Evolutionary conservation across 2,329 filamentous ascomycete species (phyloP).

Genomic region (Aspergillus ustus): DNA sequence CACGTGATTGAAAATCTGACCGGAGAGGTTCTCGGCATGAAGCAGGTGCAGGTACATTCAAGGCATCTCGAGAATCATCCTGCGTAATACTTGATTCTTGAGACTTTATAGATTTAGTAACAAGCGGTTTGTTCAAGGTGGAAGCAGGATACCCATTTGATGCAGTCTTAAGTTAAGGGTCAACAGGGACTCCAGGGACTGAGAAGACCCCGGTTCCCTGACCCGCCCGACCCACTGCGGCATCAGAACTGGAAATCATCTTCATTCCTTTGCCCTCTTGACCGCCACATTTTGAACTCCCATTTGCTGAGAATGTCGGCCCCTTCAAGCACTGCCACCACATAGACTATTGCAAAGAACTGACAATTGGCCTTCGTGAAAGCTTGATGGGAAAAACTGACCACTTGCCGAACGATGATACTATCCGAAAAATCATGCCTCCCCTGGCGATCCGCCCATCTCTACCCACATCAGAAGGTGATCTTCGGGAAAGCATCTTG

Average conservation of each 20-base stretch:
- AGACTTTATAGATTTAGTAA: too few relatives aligned
- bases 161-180: not conserved
- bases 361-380: not conserved
- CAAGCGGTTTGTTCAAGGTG: not conserved
- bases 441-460: slow-evolving; percentile 20
- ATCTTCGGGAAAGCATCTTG: slow-evolving; percentile 17
- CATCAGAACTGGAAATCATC: slow-evolving; percentile 17
- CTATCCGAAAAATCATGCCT: slow-evolving; percentile 1
- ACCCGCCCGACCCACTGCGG: slow-evolving; percentile 18
- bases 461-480: slow-evolving; percentile 9
- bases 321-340: not conserved
- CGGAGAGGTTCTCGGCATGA: not conserved
- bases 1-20: not conserved
- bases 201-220: slow-evolving; percentile 13
- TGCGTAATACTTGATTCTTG: not conserved
- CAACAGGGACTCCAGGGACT: slow-evolving; percentile 15
- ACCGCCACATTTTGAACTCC: not conserved
- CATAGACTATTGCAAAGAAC: too few relatives aligned
- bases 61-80: not conserved
- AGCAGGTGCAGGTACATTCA: not conserved
- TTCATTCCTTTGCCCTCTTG: slow-evolving; percentile 17
- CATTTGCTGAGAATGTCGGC: not conserved
- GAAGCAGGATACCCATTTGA: not conserved
- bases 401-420: slow-evolving; percentile 7
- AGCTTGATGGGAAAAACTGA: not conserved